These are phyloP conservation scores for Amaranthus tricolor DNA, from an alignment of 179 eudicot species.

Conservation along the genomic window DNA sequence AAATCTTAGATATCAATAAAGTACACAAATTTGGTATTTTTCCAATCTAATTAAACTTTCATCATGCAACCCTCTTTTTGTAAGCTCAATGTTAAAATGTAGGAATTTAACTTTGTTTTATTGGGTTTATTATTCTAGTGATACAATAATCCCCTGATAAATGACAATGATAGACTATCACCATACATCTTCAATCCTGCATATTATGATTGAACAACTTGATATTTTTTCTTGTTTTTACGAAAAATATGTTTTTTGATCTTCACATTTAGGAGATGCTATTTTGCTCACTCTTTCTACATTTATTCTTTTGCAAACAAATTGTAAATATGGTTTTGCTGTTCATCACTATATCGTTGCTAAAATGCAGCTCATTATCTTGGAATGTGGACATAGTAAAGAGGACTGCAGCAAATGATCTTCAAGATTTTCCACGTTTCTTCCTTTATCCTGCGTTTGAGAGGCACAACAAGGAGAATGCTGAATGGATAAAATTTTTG, in stretches of 20 bases:
- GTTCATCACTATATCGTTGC: neutral
- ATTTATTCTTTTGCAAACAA: neutral
- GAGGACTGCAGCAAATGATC: conserved; percentile 8
- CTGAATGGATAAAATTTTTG: conserved; percentile 31
- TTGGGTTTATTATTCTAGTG: neutral
- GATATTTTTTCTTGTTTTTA: neutral
- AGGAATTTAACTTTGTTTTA: too few species aligned
- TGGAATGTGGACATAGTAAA: conserved; percentile 32
- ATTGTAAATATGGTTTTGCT: neutral
- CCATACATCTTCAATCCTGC: neutral
- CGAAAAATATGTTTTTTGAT: neutral
- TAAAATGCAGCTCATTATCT: conserved; percentile 16
- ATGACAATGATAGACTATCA: neutral
- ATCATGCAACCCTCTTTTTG: neutral
- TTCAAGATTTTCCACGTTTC: conserved; percentile 28
- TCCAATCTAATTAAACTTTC: neutral
- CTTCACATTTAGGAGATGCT: neutral
- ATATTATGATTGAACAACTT: neutral
- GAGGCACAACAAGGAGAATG: neutral
- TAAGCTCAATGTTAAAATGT: neutral
- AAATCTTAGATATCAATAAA: neutral
- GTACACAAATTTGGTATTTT: neutral
- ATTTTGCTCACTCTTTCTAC: neutral
- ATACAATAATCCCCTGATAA: neutral
- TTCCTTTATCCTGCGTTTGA: conserved; percentile 23